phyloP scores from a whole-genome alignment of 2,329 filamentous ascomycete species.

The Beauveria medogensis region DNA sequence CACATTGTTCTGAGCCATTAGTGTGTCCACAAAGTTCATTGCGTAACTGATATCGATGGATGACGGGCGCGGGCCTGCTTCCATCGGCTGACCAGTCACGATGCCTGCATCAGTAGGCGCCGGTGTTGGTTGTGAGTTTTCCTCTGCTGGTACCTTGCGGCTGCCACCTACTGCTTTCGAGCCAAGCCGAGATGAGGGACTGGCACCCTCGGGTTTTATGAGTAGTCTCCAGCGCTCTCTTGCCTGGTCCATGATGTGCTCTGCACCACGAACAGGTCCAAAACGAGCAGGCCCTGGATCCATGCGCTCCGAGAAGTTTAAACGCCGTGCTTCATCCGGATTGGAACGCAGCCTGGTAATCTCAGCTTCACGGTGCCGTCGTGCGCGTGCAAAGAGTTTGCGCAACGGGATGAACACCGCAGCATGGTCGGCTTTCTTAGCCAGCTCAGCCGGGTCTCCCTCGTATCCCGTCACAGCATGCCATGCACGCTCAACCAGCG shows the following conservation, averaged over 20 bases:
- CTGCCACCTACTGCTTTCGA: slow-evolving; percentile 13
- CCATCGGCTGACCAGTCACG: neutral
- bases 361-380: slow-evolving; percentile 43
- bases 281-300: slow-evolving; percentile 38
- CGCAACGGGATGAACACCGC: slow-evolving; percentile 46
- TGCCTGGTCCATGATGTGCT: slow-evolving; percentile 36
- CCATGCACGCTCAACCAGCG: slow-evolving; percentile 44
- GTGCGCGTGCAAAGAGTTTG: slow-evolving; percentile 45
- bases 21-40: neutral
- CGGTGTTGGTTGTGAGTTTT: neutral
- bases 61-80: neutral
- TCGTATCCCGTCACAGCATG: slow-evolving; percentile 33
- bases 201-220: slow-evolving; percentile 28
- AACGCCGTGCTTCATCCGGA: slow-evolving; percentile 37
- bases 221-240: slow-evolving; percentile 44
- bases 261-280: slow-evolving; percentile 38
- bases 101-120: too few species aligned
- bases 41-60: neutral
- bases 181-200: slow-evolving; percentile 12
- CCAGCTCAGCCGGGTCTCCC: slow-evolving; percentile 33
- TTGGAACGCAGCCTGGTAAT: slow-evolving; percentile 40
- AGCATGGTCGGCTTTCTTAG: slow-evolving; percentile 36
- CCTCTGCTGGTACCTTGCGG: neutral
- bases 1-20: neutral
- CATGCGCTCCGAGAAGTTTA: slow-evolving; percentile 42